phyloP scores from a whole-genome alignment of 106 monocot genomes.

The Cymbidium sinense region DNA sequence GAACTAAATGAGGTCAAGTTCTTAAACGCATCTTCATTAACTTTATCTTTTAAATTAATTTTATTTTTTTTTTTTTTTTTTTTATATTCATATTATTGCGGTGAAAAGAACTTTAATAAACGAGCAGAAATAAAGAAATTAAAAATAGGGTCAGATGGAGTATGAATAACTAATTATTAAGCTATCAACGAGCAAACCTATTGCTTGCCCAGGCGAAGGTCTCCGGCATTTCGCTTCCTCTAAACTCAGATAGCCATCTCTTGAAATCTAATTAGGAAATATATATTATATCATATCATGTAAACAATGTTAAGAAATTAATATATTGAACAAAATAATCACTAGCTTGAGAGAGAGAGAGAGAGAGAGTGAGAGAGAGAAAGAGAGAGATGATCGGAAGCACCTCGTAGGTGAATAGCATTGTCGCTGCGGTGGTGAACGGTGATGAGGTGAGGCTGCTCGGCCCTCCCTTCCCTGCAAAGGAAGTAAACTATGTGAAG shows the following conservation, averaged over 20 bases:
- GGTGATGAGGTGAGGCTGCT: constrained; percentile 68
- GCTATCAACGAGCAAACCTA: constrained; percentile 25
- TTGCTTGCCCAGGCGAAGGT: constrained; percentile 67
- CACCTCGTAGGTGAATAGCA: constrained; percentile 53
- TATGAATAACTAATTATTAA: too few relatives aligned
- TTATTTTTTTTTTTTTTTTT: too few relatives aligned
- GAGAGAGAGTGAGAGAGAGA: not conserved
- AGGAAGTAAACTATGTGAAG: constrained; percentile 60
- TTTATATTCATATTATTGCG: too few relatives aligned
- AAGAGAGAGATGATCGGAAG: too few relatives aligned
- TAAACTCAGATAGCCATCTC: constrained; percentile 56
- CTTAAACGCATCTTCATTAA: too few relatives aligned
- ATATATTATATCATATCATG: not conserved
- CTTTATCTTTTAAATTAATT: too few relatives aligned
- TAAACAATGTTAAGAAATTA: not conserved
- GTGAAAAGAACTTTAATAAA: too few relatives aligned
- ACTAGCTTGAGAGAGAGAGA: not conserved
- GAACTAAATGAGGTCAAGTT: too few relatives aligned
- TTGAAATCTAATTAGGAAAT: constrained; percentile 48
- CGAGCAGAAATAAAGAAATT: too few relatives aligned
- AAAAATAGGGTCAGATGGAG: too few relatives aligned
- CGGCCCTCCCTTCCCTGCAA: constrained; percentile 33
- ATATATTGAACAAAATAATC: not conserved
- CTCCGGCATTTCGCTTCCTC: constrained; percentile 53
- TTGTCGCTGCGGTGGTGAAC: constrained; percentile 30